Evolutionary conservation across 306 rosid genomes (phyloP).

Genomic region (Malus sieversii): DNA sequence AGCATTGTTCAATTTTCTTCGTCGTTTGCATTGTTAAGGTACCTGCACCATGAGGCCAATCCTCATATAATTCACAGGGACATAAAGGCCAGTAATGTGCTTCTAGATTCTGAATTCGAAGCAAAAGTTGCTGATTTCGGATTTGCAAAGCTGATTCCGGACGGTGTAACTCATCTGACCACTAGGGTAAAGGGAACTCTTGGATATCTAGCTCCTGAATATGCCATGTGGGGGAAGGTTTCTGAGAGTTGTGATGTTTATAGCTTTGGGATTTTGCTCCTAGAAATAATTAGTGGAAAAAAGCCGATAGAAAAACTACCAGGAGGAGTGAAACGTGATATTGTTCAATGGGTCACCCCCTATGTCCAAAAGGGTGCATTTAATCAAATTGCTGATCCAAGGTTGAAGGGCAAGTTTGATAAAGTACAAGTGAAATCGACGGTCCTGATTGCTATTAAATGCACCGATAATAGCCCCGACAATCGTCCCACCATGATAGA

Average conservation of each 20-base stretch:
- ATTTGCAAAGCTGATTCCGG: conserved; percentile 80
- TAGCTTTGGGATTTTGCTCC: conserved; percentile 74
- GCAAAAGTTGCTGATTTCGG: conserved; percentile 94
- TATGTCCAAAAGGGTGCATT: conserved; percentile 39
- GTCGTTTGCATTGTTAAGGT: conserved; percentile 30
- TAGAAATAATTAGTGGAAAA: conserved; percentile 62
- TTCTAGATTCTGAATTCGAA: conserved; percentile 53
- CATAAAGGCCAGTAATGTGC: conserved; percentile 89
- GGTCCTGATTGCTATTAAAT: conserved; percentile 41
- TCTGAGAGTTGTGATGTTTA: conserved; percentile 80
- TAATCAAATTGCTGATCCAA: conserved; percentile 52
- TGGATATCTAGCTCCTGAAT: conserved; percentile 91
- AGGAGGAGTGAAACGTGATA: conserved; percentile 69
- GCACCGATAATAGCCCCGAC: conserved; percentile 42
- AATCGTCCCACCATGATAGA: conserved; percentile 52
- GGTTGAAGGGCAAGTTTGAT: conserved; percentile 46
- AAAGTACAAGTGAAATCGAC: conserved; percentile 32
- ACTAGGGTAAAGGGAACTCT: conserved; percentile 87
- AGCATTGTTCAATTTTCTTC: not conserved
- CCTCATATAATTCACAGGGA: conserved; percentile 88
- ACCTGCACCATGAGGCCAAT: conserved; percentile 68
- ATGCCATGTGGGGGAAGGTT: conserved; percentile 96
- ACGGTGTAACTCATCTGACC: conserved; percentile 70
- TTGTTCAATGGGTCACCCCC: conserved; percentile 76
- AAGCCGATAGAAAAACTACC: conserved; percentile 83